Base-by-base conservation (phyloP, 2,329 filamentous ascomycete species). In the Achaetomium macrosporum region DNA sequence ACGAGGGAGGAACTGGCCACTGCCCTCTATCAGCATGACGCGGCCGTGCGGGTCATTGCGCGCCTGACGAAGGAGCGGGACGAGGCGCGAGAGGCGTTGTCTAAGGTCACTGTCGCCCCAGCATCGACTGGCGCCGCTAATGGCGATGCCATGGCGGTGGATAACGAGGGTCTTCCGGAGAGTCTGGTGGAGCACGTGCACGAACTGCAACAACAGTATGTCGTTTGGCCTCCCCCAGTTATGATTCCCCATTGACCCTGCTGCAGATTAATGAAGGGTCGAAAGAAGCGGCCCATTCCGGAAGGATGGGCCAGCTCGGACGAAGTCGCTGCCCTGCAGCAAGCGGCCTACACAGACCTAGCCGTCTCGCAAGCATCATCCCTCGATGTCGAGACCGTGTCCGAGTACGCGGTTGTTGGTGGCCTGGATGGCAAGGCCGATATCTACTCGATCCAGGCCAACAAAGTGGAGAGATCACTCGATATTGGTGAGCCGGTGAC, bases 11-110 rank as follows among this genome's bases (percentile, higher is more conserved):
- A 99, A 74, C 82, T 99, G 52, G 90, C 90, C 52, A 93, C 90
- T 1, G 89, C 93, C 0, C 78, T 99, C 20, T 99, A 99, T 72
- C 92, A 97, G 72, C 89, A 97, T 64, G 93, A 99, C 76, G 92
- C 93, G 2, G 93, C 93, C n/a, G 85, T 95, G 46, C 81, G 93
- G 58, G 93, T 99, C 45, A 96, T 99, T 71, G 90, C 90, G 59
- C 83, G 92, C 44, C 69, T 99, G 68, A 87, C 88, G n/a, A 86
- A 82, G 67, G 93, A 99, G 76, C 77, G 93, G 58, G 91, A 99
- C 64, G 91, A 97, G 69, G 91, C 93, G 42, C 81, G 92, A 59
- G 87, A 93, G 70, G 89, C 93, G 13, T 74, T 99, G 47, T 90
- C 90, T 35, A 90, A 88, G 67, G 81, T 97, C 13, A 88, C 88